Percentiles rank a stretch among this genome's conserved stretches.
These are phyloP conservation scores for Spinellus fusiger DNA, from an alignment of 192 early-diverging fungal species.

Conservation along the genomic window DNA sequence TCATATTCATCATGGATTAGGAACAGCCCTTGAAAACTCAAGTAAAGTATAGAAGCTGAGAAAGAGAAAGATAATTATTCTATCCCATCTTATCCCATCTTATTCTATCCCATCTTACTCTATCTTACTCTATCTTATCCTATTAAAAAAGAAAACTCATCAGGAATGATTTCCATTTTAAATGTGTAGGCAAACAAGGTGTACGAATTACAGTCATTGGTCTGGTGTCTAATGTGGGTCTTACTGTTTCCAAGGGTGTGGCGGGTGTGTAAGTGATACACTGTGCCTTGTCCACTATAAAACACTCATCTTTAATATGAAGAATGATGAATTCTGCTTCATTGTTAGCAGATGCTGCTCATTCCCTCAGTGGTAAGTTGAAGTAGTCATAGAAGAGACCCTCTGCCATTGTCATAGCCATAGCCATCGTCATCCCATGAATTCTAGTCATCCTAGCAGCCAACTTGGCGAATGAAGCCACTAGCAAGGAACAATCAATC, in stretches of 20 bases:
- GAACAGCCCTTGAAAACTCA: not conserved
- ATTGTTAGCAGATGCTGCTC: conserved; percentile 73
- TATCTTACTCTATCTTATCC: not conserved
- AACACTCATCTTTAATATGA: not conserved
- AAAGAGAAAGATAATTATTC: too few relatives aligned
- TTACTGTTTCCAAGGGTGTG: conserved; percentile 57
- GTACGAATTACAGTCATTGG: conserved; percentile 62
- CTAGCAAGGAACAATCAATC: too few relatives aligned
- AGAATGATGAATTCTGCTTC: conserved; percentile 68
- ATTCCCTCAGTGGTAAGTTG: conserved; percentile 63
- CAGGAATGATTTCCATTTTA: not conserved
- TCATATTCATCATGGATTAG: not conserved
- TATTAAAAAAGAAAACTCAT: not conserved
- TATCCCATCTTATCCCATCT: not conserved
- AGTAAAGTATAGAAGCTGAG: not conserved
- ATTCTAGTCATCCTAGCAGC: too few relatives aligned
- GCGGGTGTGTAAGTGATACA: conserved; percentile 45
- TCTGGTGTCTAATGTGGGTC: conserved; percentile 55
- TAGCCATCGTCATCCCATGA: too few relatives aligned
- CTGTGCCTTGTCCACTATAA: not conserved
- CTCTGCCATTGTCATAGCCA: too few relatives aligned
- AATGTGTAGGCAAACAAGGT: conserved; percentile 38
- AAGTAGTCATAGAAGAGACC: too few relatives aligned
- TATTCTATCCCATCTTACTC: not conserved
- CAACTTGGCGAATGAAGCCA: too few relatives aligned